Evolutionary conservation across 768 basidiomycete species (phyloP).

Genomic region (Panellus pusillus): DNA sequence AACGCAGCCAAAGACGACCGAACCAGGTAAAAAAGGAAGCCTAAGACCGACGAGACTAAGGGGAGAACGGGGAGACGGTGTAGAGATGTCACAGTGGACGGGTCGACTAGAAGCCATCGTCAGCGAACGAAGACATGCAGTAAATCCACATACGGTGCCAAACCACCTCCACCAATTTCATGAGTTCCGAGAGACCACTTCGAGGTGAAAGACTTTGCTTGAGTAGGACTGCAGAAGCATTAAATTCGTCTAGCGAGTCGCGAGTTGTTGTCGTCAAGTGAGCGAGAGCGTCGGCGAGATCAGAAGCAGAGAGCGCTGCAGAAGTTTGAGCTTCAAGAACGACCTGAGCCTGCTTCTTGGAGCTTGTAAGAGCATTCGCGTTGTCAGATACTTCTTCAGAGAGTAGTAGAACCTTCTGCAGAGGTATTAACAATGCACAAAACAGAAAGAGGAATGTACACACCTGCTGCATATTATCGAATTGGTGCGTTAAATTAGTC

Average conservation of each 20-base stretch:
- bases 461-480: slow-evolving; percentile 33
- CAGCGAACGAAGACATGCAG: background rate
- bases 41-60: slow-evolving; percentile 24
- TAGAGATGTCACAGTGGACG: slow-evolving; percentile 26
- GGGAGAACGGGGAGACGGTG: slow-evolving; percentile 29
- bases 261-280: slow-evolving; percentile 40
- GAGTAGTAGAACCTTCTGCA: slow-evolving; percentile 24
- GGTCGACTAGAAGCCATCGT: slow-evolving; percentile 28
- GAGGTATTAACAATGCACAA: background rate
- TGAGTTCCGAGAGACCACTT: slow-evolving; percentile 1
- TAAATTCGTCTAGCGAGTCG: slow-evolving; percentile 47
- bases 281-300: slow-evolving; percentile 36
- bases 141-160: slow-evolving; percentile 14
- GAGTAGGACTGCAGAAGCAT: slow-evolving; percentile 39
- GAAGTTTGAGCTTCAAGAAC: slow-evolving; percentile 38
- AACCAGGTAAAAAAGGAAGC: slow-evolving; percentile 30
- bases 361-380: slow-evolving; percentile 31
- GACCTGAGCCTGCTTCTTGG: slow-evolving; percentile 30
- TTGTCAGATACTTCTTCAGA: slow-evolving; percentile 25
- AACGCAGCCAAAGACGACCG: slow-evolving; percentile 37
- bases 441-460: background rate
- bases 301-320: slow-evolving; percentile 33
- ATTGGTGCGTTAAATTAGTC: slow-evolving; percentile 24
- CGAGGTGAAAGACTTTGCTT: slow-evolving; percentile 29
- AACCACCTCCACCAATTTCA: slow-evolving; percentile 12